phyloP scores from a whole-genome alignment of 345 rosid genomes.

The Heritiera littoralis region DNA sequence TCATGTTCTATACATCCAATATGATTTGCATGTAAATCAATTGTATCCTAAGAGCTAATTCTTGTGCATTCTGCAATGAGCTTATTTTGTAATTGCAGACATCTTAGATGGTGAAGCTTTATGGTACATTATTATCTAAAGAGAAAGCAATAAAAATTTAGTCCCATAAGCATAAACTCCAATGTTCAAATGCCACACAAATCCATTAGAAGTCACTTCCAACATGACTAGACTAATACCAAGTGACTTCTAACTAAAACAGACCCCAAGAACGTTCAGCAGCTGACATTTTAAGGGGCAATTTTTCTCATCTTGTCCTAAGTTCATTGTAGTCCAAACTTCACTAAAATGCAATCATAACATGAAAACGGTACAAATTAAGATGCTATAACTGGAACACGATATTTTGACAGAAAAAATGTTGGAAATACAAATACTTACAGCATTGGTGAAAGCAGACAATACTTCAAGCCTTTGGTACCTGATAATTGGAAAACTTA shows the following conservation, averaged over 20 bases:
- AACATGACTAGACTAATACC: not conserved
- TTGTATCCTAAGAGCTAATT: not conserved
- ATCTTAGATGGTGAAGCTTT: not conserved
- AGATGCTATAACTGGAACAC: not conserved
- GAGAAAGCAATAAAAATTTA: not conserved
- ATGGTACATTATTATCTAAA: not conserved
- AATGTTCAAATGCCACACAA: not conserved
- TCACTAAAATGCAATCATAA: not conserved
- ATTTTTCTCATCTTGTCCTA: not conserved
- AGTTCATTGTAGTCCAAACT: slow-evolving; percentile 6
- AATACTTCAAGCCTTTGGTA: slow-evolving; percentile 92
- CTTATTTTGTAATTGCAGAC: not conserved
- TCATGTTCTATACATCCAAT: not conserved
- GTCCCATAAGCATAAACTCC: not conserved
- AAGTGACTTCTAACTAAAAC: not conserved
- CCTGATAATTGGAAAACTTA: slow-evolving; percentile 37
- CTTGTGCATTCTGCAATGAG: not conserved
- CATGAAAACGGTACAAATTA: not conserved
- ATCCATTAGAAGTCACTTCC: not conserved
- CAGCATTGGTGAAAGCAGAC: slow-evolving; percentile 97
- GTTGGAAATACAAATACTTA: slow-evolving; percentile 45
- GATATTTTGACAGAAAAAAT: not conserved
- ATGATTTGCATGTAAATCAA: not conserved
- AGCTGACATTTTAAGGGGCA: not conserved
- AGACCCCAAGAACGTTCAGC: not conserved